Percentiles rank a stretch among this genome's conserved stretches.
phyloP scores from a whole-genome alignment of 2,329 filamentous ascomycete species.

The Aspergillus brunneoviolaceus region DNA sequence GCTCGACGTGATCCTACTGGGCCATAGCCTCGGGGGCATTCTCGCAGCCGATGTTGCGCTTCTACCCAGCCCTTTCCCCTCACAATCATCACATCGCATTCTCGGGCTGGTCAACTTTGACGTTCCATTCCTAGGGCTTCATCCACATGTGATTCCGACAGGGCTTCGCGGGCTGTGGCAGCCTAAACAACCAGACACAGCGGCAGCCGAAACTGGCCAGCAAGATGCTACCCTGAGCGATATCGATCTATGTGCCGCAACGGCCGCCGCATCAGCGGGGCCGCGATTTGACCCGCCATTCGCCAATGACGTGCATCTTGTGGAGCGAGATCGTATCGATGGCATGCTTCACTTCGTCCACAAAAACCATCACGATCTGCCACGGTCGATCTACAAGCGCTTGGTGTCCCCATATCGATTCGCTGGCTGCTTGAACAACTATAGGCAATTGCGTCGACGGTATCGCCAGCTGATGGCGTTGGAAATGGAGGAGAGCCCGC shows the following conservation, averaged over 20 bases:
- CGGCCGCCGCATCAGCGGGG: neutral
- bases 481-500: neutral
- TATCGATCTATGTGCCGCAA: too few species aligned
- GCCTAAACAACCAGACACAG: slow-evolving; percentile 17
- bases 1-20: slow-evolving; percentile 79
- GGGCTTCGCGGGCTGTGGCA: slow-evolving; percentile 75
- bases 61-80: slow-evolving; percentile 34
- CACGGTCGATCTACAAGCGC: neutral
- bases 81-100: slow-evolving; percentile 50
- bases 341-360: neutral
- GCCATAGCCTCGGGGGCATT: slow-evolving; percentile 88
- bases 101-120: slow-evolving; percentile 81
- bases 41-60: slow-evolving; percentile 76
- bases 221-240: too few species aligned
- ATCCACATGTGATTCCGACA: slow-evolving; percentile 81
- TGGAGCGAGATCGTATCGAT: neutral
- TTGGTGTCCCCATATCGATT: neutral
- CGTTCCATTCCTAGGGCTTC: slow-evolving; percentile 82
- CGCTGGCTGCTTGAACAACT: neutral
- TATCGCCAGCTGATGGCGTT: neutral
- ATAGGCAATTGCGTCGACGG: neutral
- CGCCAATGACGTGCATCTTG: neutral
- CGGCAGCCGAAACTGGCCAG: neutral
- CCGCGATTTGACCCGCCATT: neutral
- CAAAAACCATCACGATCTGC: neutral